These are phyloP conservation scores for Coemansia sp. DNA, from an alignment of 192 early-diverging fungal genomes.

Conservation along the genomic window DNA sequence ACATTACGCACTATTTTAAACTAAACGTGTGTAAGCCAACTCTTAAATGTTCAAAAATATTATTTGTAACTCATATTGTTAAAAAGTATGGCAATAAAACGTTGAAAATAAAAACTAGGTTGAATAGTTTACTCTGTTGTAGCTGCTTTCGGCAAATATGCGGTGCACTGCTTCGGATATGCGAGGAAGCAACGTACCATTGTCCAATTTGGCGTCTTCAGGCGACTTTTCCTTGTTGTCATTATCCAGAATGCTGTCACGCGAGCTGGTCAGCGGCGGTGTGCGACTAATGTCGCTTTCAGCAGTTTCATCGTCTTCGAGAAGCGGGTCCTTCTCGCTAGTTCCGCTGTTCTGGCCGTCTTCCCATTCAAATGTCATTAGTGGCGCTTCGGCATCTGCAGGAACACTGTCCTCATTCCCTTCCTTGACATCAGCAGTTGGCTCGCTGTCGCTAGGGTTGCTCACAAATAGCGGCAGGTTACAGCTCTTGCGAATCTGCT, in stretches of 20 bases:
- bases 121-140: too few relatives aligned
- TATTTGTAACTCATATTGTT: too few relatives aligned
- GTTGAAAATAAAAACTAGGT: too few relatives aligned
- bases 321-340: background rate
- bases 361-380: conserved; percentile 42
- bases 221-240: background rate
- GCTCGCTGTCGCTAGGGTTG: background rate
- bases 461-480: conserved; percentile 18
- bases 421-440: background rate
- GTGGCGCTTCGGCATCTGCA: conserved; percentile 31
- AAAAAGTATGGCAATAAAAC: too few relatives aligned
- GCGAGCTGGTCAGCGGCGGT: conserved; percentile 10
- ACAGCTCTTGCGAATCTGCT: conserved; percentile 23
- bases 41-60: conserved; percentile 13
- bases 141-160: background rate
- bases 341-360: background rate
- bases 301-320: background rate
- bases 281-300: conserved; percentile 12
- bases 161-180: conserved; percentile 15
- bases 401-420: background rate
- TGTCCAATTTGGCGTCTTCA: background rate
- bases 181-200: conserved; percentile 21
- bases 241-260: background rate
- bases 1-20: too few relatives aligned
- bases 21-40: background rate